Percentiles rank a stretch among this genome's conserved stretches.
Evolutionary conservation across 768 basidiomycete genomes (phyloP).

Genomic region (Lactarius hengduanensis): DNA sequence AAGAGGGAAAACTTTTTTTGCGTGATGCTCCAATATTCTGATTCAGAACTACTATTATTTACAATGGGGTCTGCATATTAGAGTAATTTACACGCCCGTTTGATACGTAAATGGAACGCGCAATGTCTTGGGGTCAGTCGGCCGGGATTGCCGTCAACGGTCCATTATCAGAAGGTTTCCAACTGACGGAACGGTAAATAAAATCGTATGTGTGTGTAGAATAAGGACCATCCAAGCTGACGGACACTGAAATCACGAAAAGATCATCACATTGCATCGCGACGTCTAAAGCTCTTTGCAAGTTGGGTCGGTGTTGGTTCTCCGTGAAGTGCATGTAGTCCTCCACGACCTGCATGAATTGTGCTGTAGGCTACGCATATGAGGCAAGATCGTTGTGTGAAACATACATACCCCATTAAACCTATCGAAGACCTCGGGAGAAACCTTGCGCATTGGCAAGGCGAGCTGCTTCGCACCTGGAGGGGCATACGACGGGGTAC

Average conservation of each 20-base stretch:
- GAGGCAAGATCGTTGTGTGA: neutral
- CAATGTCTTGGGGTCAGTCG: conserved; percentile 4
- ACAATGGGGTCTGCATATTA: conserved; percentile 4
- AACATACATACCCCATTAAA: conserved; percentile 23
- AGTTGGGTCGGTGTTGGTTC: conserved; percentile 22
- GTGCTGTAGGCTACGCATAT: conserved; percentile 2
- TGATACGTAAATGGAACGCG: neutral
- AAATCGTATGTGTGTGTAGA: conserved; percentile 29
- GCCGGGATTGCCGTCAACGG: conserved; percentile 8
- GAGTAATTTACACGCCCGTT: conserved; percentile 9
- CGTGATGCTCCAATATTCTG: conserved; percentile 88
- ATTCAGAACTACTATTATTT: conserved; percentile 1
- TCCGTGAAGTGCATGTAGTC: conserved; percentile 26
- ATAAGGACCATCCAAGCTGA: conserved; percentile 24
- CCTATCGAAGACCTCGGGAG: neutral
- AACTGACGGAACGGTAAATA: conserved; percentile 23
- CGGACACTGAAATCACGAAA: conserved; percentile 27
- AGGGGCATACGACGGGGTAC: conserved; percentile 26
- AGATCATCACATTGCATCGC: conserved; percentile 18
- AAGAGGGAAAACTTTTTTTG: conserved; percentile 80
- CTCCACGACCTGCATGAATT: conserved; percentile 18
- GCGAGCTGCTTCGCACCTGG: conserved; percentile 11
- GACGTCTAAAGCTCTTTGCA: conserved; percentile 26
- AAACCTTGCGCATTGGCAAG: conserved; percentile 23
- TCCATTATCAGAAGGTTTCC: conserved; percentile 18